Conservation (phyloP, 768 basidiomycete species). For the Lentinula detonsa region DNA sequence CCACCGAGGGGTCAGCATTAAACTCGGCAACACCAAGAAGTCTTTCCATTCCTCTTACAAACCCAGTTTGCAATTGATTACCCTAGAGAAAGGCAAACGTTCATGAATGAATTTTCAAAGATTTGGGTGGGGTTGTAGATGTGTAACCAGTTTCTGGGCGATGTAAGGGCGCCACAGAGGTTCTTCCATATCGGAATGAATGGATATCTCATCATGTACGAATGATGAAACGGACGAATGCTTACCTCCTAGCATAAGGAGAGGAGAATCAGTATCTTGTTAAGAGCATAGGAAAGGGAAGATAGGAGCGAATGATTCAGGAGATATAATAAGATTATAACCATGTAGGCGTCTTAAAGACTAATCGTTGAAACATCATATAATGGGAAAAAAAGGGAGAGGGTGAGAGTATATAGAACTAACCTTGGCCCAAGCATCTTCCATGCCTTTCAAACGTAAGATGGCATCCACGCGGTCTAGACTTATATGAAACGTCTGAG, state of each 20-base stretch:
- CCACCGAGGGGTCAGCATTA: conserved; percentile 6
- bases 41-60: conserved; percentile 75
- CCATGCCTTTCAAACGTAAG: conserved; percentile 74
- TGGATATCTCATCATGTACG: conserved; percentile 42
- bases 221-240: conserved; percentile 3
- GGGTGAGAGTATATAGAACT: conserved; percentile 18
- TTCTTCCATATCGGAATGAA: conserved; percentile 72
- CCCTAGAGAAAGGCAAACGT: conserved; percentile 29
- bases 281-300: neutral
- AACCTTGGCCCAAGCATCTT: conserved; percentile 68
- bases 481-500: conserved; percentile 59
- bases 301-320: conserved; percentile 7
- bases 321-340: conserved; percentile 37
- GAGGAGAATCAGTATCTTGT: neutral
- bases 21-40: conserved; percentile 57
- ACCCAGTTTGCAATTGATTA: conserved; percentile 71
- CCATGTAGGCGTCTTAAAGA: conserved; percentile 83
- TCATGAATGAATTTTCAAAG: neutral
- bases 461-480: conserved; percentile 82
- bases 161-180: conserved; percentile 53
- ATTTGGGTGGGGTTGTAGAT: conserved; percentile 56
- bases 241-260: conserved; percentile 32
- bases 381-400: conserved; percentile 12
- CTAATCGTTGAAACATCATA: conserved; percentile 80
- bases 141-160: conserved; percentile 49